Evolutionary conservation across 768 basidiomycete genomes (phyloP), one percentile per base, ranked within the genome.

Genomic region (Cystobasidiopsis lactophilus): DNA sequence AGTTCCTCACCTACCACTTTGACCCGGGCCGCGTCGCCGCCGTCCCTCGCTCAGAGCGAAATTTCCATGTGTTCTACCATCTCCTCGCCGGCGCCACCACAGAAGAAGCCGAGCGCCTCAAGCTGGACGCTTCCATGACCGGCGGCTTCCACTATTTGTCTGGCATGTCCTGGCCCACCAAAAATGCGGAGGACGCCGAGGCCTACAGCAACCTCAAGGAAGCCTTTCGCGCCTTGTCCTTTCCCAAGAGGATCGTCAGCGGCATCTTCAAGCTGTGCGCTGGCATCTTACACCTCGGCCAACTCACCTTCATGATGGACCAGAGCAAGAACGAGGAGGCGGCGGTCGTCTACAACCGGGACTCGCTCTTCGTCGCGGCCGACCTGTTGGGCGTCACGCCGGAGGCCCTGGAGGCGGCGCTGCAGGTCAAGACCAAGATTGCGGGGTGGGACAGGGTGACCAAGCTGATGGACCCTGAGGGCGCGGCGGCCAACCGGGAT

Each of bases 61-160:
- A 93, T 59, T 95, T 96, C 65, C 88, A 98, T 66, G 86, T 91
- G 33, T 93, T 96, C 68, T 95, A 96, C 65, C 93, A 93, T 66
- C 76, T 98, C 62, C 78, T 89, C 54, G 81, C 85, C 0, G 91
- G 93, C 24, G 86, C 88, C 1, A 77, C 80, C 0, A 63, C 75
- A 0, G 93, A 96, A 61, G 93, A 98, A 65, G 72, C 83, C 14
- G 77, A 82, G 27, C 85, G 89, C 64, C 74, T 96, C 50, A 80
- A 82, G 57, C 74, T 98, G 9, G 81, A 89, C 62, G 31, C 29
- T n/a, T 54, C 46, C 13, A 71, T 67, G 45, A 69, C 70, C 52
- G 74, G 73, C 46, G 73, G 41, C 7, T 49, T 54, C 19, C 52
- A 54, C 47, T 23, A 51, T 27, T 26, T 47, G 16, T 13, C 26